Percentiles rank a stretch among this genome's conserved stretches.
These are phyloP conservation scores for Cystobasidium tubakii DNA, from an alignment of 768 basidiomycete species.

Conservation along the genomic window DNA sequence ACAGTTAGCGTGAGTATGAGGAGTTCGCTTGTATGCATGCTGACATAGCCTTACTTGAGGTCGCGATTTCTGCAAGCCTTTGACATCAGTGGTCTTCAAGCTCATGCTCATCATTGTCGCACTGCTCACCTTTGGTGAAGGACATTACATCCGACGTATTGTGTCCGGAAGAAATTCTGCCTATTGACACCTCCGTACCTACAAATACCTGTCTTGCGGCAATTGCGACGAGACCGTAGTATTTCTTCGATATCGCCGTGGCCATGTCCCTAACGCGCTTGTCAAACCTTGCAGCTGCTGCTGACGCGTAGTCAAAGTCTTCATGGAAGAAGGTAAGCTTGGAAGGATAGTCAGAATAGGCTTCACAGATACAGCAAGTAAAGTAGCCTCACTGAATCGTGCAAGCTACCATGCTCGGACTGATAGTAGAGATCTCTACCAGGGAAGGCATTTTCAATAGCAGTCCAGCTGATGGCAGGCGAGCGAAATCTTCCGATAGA, in stretches of 20 bases:
- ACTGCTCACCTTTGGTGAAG: background rate
- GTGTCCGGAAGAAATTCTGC: slow-evolving; percentile 18
- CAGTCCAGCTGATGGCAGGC: slow-evolving; percentile 33
- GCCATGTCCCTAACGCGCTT: background rate
- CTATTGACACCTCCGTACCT: slow-evolving; percentile 32
- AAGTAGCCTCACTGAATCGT: slow-evolving; percentile 2
- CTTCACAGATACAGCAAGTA: slow-evolving; percentile 24
- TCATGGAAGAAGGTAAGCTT: slow-evolving; percentile 29
- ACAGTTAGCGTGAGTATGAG: too few relatives aligned
- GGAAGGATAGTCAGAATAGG: slow-evolving; percentile 19
- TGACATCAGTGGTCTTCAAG: slow-evolving; percentile 55
- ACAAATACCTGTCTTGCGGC: slow-evolving; percentile 17
- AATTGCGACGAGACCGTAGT: slow-evolving; percentile 41
- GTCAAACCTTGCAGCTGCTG: background rate
- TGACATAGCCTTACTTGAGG: slow-evolving; percentile 48
- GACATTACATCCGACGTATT: slow-evolving; percentile 26
- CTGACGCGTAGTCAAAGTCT: background rate
- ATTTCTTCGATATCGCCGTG: slow-evolving; percentile 52
- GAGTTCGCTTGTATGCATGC: too few relatives aligned
- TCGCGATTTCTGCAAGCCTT: slow-evolving; percentile 51
- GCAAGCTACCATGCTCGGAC: too few relatives aligned
- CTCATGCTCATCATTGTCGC: too few relatives aligned
- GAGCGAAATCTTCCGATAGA: slow-evolving; percentile 27
- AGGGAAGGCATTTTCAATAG: background rate
- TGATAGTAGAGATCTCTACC: slow-evolving; percentile 1